Base-by-base conservation (phyloP, 2,329 filamentous ascomycete species). In the Epichloe baconii region DNA sequence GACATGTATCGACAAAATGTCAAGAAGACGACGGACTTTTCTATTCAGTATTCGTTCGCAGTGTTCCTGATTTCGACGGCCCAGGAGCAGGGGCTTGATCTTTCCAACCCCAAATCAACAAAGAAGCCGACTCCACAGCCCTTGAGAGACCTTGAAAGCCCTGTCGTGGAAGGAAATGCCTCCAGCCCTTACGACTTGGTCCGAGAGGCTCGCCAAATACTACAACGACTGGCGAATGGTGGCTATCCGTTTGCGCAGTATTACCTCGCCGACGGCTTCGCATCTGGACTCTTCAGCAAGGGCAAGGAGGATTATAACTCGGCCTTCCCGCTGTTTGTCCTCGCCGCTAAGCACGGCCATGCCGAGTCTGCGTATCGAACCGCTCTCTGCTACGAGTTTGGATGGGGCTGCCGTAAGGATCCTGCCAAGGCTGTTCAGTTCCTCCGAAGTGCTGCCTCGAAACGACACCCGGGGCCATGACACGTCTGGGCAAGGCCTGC, bases 201-300 rank as follows among this genome's bases (percentile, higher is more conserved):
- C 45, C 82, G 82, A 37, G 93, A 98, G 75, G 90, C 93, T 53
- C 87, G 88, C 63, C 82, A 83, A 54, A 96, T 97, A 60, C 72
- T 98, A 44, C 88, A 94, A 68, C 85, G 83, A 55, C 76, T 97
- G 48, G 78, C 90, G 17, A 91, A 90, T 68, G 83, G 82, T 52
- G 88, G 88, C 44, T 96, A 96, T 65, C 93, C 93, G 1, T 97
- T 96, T 67, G 93, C 93, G 3, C 93, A 98, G 66, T 98, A 98
- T 70, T 97, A 97, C 66, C 80, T 98, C 12, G 93, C 83, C 19
- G 93, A 98, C 64, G 93, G 93, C 1, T 95, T 88, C 64, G 88
- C 89, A 2, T 96, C 91, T 5, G 93, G 93, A 0, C 74, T 98
- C 23, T 97, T 98, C 69, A 95, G 82, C 71, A 97, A 96, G 67